Conservation (phyloP, 2,329 filamentous ascomycete genomes). For the Fusarium globosum region DNA sequence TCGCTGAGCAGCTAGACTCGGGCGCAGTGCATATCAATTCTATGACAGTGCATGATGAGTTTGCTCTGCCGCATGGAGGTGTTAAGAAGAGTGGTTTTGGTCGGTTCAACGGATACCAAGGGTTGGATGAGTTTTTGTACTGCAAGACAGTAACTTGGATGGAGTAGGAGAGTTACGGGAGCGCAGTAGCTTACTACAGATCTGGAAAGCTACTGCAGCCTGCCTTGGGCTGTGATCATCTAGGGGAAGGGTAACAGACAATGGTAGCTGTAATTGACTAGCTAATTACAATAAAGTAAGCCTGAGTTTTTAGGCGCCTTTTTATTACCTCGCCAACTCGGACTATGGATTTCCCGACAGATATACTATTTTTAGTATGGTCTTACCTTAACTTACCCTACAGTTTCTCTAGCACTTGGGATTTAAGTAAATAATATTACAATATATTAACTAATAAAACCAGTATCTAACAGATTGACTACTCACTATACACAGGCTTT, state of each 20-base stretch:
- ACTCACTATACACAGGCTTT: fast-evolving
- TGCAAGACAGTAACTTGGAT: conserved; percentile 1
- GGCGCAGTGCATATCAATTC: background rate
- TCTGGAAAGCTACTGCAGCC: background rate
- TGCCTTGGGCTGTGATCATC: background rate
- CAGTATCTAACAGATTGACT: fast-evolving
- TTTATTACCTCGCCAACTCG: background rate
- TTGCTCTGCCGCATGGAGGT: background rate
- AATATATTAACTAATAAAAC: background rate
- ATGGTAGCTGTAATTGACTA: background rate
- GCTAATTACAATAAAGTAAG: background rate
- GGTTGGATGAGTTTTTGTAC: background rate
- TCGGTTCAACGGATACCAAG: background rate
- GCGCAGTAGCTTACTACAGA: background rate
- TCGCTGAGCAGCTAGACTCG: background rate
- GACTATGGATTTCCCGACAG: background rate
- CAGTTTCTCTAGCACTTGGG: fast-evolving
- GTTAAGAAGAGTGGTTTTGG: background rate
- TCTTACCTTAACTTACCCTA: background rate
- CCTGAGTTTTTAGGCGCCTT: fast-evolving
- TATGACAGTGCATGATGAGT: conserved; percentile 1
- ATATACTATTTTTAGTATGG: background rate
- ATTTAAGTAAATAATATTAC: background rate
- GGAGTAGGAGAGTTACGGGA: background rate
- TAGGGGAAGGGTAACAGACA: too few species aligned